Evolutionary conservation across 495 filamentous ascomycete genomes (phyloP), one percentile per base, ranked within the genome.

Genomic region (Penicillium lividum): DNA sequence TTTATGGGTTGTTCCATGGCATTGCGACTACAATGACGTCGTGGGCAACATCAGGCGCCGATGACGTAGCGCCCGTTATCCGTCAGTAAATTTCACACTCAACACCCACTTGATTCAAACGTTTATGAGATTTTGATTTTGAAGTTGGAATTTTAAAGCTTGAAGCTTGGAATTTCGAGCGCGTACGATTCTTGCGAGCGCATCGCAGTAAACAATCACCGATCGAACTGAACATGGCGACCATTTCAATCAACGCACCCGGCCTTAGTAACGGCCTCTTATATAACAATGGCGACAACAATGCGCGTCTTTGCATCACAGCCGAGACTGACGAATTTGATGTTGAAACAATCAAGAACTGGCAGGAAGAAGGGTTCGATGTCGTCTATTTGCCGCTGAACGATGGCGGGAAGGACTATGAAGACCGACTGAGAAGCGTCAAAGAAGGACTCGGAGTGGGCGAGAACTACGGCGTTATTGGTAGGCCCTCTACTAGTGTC

Each of bases 321-420:
- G 78, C 86, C 6, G 86, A 90, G 61, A 74, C 72, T 11, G 71
- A 75, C 0, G 84, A 86, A 4, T 90, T 89, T 60, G 86, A 89
- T 63, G 53, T 68, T 7, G 67, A 80, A 5, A 83, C 80, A 0
- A 56, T 88, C 30, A 72, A 76, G 16, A 76, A 79, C 29, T 90
- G 87, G 87, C 75, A 75, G 29, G 81, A 82, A 52, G 88, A 91
- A 61, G 88, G 87, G 13, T 90, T 89, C 68, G 70, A 82, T 31
- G 84, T 87, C 3, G 67, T 77, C 3, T 90, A 90, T 59, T 48
- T 89, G 0, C 80, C 86, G 0, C 76, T 85, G 59, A 74, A 79
- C 15, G 66, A 70, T 6, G 80, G 79, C 16, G 82, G 77, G 4
- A 81, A 84, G 53, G 74, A 81, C 4, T 89, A 87, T 62, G 61